These are phyloP conservation scores for Fusarium algeriense DNA, from an alignment of 2,329 filamentous ascomycete species.

Conservation along the genomic window DNA sequence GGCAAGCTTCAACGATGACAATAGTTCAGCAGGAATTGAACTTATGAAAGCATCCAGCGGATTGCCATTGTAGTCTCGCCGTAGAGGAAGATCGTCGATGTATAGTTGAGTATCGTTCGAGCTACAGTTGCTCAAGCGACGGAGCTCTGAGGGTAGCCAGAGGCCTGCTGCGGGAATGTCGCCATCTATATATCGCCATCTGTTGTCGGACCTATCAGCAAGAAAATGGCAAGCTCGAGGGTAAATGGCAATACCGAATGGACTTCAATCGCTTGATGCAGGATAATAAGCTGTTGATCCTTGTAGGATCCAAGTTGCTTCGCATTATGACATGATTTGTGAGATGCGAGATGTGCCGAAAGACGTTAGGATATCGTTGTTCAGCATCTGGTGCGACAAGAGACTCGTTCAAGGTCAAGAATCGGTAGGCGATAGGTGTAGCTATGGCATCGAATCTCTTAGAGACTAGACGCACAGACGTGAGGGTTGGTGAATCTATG, in stretches of 20 bases:
- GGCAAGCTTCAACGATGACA: conserved; percentile 57
- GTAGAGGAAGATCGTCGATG: conserved; percentile 58
- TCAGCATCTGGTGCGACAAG: conserved; percentile 54
- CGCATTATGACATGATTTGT: conserved; percentile 58
- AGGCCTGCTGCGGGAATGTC: conserved; percentile 41
- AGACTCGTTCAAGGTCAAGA: conserved; percentile 53
- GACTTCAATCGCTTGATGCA: conserved; percentile 54
- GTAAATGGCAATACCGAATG: conserved; percentile 52
- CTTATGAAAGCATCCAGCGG: conserved; percentile 53
- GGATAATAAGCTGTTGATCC: conserved; percentile 53
- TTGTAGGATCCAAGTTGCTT: conserved; percentile 55
- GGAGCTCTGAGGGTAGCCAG: conserved; percentile 57
- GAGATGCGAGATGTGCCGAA: conserved; percentile 53
- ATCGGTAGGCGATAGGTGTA: conserved; percentile 58
- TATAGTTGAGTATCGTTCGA: conserved; percentile 51
- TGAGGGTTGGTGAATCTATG: conserved; percentile 52
- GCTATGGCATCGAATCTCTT: conserved; percentile 56
- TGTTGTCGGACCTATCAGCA: conserved; percentile 40
- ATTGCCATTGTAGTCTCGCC: conserved; percentile 51
- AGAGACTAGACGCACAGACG: conserved; percentile 54
- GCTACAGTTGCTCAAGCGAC: conserved; percentile 50
- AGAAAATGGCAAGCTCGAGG: background rate
- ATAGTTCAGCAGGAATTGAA: conserved; percentile 54
- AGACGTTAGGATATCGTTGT: conserved; percentile 48
- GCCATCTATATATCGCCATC: conserved; percentile 56